These are phyloP conservation scores for Boletus pseudopeckii DNA, from an alignment of 768 basidiomycete genomes.

Conservation along the genomic window DNA sequence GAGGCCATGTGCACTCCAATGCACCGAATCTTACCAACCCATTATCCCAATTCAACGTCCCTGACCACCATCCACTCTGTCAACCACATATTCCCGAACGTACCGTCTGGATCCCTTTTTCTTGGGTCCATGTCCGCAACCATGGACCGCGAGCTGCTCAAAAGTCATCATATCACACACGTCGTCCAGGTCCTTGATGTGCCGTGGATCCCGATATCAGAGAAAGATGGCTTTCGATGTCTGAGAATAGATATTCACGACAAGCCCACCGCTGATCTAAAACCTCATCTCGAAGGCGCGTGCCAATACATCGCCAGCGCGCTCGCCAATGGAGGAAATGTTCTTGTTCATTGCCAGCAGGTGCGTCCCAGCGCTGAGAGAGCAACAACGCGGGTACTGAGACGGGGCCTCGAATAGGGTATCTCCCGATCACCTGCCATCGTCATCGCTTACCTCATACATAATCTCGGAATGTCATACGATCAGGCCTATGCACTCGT, in stretches of 20 bases:
- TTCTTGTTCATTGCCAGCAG: slow-evolving; percentile 83
- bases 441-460: slow-evolving; percentile 80
- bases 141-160: slow-evolving; percentile 53
- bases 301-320: slow-evolving; percentile 65
- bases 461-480: slow-evolving; percentile 68
- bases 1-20: slow-evolving; percentile 85
- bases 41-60: slow-evolving; percentile 18
- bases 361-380: slow-evolving; percentile 35
- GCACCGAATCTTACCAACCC: slow-evolving; percentile 62
- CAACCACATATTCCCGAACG: slow-evolving; percentile 3
- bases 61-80: slow-evolving; percentile 15
- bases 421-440: slow-evolving; percentile 75
- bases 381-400: neutral
- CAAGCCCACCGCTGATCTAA: slow-evolving; percentile 55
- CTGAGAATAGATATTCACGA: slow-evolving; percentile 71
- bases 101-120: slow-evolving; percentile 53
- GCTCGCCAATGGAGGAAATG: slow-evolving; percentile 56
- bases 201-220: slow-evolving; percentile 54
- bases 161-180: slow-evolving; percentile 48
- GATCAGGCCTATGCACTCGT: slow-evolving; percentile 60
- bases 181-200: slow-evolving; percentile 67
- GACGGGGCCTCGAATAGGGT: slow-evolving; percentile 42
- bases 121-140: slow-evolving; percentile 64
- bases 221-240: slow-evolving; percentile 47
- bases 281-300: slow-evolving; percentile 64